Evolutionary conservation across 2,329 filamentous ascomycete genomes (phyloP).

Genomic region (Colletotrichum cuscutae): DNA sequence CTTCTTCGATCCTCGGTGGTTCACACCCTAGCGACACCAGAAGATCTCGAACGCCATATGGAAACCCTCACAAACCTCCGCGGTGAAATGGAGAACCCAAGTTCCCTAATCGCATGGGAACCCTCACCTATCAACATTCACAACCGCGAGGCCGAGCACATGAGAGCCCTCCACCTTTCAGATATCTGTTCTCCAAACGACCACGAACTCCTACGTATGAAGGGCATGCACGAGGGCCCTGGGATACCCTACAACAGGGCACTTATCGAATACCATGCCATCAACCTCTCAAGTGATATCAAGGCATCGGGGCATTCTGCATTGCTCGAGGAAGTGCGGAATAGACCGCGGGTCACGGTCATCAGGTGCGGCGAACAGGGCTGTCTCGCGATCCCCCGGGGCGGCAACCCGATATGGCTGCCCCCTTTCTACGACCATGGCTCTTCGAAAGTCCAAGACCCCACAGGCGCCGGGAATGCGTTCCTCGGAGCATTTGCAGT

Average conservation of each 20-base stretch:
- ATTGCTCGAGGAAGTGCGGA: accelerated
- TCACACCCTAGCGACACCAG: not conserved
- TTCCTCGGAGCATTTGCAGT: conserved; percentile 20
- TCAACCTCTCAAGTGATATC: not conserved
- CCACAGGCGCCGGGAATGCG: conserved; percentile 10
- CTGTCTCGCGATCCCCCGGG: not conserved
- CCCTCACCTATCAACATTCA: conserved; percentile 9
- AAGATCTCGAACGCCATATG: not conserved
- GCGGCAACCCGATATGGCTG: not conserved
- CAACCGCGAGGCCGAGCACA: not conserved
- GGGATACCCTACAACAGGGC: not conserved
- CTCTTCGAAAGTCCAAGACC: not conserved
- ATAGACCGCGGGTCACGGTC: not conserved
- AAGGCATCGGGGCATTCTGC: not conserved
- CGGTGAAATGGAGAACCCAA: not conserved
- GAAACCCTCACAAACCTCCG: not conserved
- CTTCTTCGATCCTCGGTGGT: not conserved
- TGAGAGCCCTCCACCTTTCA: not conserved
- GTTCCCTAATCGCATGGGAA: conserved; percentile 2
- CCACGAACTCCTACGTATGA: not conserved
- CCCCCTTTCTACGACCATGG: conserved; percentile 15
- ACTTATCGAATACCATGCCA: not conserved
- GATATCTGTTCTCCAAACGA: not conserved
- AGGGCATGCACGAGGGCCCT: not conserved
- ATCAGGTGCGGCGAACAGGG: conserved; percentile 13